Evolutionary conservation across 1,284 basidiomycete species (phyloP).

Genomic region (Gymnopus androsaceus): DNA sequence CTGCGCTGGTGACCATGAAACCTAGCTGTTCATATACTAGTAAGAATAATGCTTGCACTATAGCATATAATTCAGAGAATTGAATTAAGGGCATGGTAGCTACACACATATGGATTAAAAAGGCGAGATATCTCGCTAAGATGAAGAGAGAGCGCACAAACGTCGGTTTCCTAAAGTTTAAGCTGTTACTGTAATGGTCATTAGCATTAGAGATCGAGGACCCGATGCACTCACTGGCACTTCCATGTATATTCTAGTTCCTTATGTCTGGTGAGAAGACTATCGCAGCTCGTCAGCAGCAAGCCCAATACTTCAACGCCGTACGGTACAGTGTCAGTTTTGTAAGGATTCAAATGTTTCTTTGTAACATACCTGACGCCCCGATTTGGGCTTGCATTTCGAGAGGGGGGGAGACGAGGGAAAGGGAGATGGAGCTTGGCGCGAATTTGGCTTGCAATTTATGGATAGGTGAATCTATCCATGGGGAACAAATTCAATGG

Average conservation of each 20-base stretch:
- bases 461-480: too few species aligned
- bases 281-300: neutral
- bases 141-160: constrained; percentile 2
- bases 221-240: neutral
- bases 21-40: neutral
- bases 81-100: neutral
- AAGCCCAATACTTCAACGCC: neutral
- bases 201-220: neutral
- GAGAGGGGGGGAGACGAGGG: neutral
- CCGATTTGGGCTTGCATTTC: neutral
- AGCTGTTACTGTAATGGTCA: neutral
- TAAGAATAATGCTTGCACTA: neutral
- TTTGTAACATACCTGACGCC: neutral
- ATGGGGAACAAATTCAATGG: too few species aligned
- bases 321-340: neutral
- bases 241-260: neutral
- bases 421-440: neutral
- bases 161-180: constrained; percentile 1
- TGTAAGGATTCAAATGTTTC: neutral
- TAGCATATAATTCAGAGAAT: neutral
- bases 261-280: neutral
- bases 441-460: too few species aligned
- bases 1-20: neutral
- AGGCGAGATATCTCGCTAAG: neutral
- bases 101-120: constrained; percentile 5